Percentiles rank a stretch among this genome's conserved stretches.
phyloP scores from a whole-genome alignment of 345 rosid genomes.

The Salix koriyanagi region DNA sequence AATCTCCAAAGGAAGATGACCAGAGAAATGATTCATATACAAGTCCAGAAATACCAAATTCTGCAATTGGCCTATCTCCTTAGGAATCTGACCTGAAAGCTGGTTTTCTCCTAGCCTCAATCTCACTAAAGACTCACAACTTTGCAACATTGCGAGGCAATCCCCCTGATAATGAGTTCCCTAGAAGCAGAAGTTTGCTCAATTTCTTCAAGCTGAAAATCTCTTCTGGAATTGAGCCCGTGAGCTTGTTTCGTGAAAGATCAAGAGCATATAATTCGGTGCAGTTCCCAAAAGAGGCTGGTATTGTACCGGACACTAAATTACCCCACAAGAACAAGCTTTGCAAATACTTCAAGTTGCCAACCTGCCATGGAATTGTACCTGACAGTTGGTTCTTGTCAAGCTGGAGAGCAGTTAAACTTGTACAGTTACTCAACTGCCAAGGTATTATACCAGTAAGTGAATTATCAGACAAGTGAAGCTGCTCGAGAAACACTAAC shows the following conservation, averaged over 20 bases:
- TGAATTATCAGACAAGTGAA: conserved; percentile 85
- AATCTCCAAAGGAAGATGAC: conserved; percentile 66
- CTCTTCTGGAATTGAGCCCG: conserved; percentile 81
- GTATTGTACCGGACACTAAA: conserved; percentile 73
- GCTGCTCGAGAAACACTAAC: conserved; percentile 74
- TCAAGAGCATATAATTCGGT: conserved; percentile 69
- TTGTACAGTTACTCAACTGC: conserved; percentile 80
- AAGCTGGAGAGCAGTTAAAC: conserved; percentile 82
- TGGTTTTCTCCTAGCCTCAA: conserved; percentile 90
- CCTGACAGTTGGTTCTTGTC: conserved; percentile 87
- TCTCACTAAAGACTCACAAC: conserved; percentile 79
- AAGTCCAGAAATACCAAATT: conserved; percentile 89
- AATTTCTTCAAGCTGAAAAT: conserved; percentile 73
- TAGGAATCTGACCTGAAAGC: conserved; percentile 79
- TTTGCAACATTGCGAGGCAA: conserved; percentile 56
- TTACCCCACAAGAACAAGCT: conserved; percentile 94
- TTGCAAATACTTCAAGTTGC: conserved; percentile 67
- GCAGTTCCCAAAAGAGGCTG: conserved; percentile 82
- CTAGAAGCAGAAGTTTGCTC: conserved; percentile 90
- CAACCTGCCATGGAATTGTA: conserved; percentile 67
- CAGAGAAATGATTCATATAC: conserved; percentile 84
- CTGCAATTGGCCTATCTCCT: conserved; percentile 79
- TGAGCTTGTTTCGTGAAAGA: conserved; percentile 83
- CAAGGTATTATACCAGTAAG: conserved; percentile 66
- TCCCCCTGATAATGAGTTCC: conserved; percentile 77